Conservation (phyloP, 2,329 filamentous ascomycete genomes). For the Hymenoscyphus albidus region DNA sequence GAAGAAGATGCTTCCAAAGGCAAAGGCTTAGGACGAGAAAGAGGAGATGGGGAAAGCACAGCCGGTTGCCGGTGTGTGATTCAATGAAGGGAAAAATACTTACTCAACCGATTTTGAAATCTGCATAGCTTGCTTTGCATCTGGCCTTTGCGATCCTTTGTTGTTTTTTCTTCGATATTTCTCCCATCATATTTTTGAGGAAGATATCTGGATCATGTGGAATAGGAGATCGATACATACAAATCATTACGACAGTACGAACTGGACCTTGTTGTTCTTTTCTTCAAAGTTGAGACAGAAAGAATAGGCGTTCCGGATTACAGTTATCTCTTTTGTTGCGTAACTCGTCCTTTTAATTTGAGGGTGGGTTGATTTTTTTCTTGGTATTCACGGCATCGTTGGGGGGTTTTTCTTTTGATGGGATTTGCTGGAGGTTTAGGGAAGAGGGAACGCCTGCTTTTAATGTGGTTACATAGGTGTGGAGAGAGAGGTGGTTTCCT, state of each 20-base stretch:
- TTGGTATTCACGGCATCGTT: not conserved
- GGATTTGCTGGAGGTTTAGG: not conserved
- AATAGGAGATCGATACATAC: constrained; percentile 1
- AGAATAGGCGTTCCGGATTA: not conserved
- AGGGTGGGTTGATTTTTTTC: not conserved
- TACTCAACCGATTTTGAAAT: not conserved
- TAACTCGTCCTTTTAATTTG: not conserved
- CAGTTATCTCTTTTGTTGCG: not conserved
- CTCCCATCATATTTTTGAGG: not conserved
- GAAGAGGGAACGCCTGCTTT: not conserved
- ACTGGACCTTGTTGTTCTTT: not conserved
- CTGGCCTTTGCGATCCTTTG: not conserved
- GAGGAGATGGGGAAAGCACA: constrained; percentile 52
- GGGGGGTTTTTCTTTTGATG: not conserved
- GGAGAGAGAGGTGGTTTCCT: not conserved
- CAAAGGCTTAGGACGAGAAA: constrained; percentile 39
- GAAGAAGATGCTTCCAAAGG: constrained; percentile 50
- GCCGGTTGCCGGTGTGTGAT: constrained; percentile 64
- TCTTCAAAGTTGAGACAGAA: not conserved
- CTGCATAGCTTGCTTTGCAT: constrained; percentile 2
- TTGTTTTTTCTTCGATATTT: not conserved
- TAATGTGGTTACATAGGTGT: constrained; percentile 1
- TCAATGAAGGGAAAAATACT: constrained; percentile 41
- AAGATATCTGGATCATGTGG: not conserved
- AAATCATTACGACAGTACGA: constrained; percentile 6